A percentile compares a stretch with the other conserved stretches of the same genome.
These are phyloP conservation scores for Metschnikowia peoriensis DNA, from an alignment of 805 yeast species.

Conservation along the genomic window DNA sequence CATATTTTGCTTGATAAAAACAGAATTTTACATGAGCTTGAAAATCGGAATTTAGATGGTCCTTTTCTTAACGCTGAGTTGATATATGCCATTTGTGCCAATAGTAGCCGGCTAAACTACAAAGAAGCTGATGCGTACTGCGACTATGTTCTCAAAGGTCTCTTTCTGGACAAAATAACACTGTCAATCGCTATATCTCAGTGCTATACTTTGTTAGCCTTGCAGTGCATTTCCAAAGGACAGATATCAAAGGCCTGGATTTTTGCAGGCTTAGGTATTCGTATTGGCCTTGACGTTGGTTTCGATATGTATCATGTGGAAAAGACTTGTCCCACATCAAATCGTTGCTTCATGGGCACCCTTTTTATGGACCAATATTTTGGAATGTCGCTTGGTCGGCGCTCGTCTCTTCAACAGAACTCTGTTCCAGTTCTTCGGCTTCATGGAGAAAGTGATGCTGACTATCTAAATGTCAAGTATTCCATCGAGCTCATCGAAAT, in stretches of 20 bases:
- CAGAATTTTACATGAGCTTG: slow-evolving; percentile 11
- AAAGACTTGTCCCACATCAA: slow-evolving; percentile 2
- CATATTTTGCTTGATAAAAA: slow-evolving; percentile 12
- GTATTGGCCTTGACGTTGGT: slow-evolving; percentile 18
- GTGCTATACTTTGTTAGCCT: slow-evolving; percentile 14
- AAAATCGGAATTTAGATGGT: slow-evolving; percentile 10
- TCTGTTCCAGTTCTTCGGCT: slow-evolving; percentile 15
- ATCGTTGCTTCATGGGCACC: slow-evolving; percentile 17
- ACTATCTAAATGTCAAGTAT: slow-evolving; percentile 13
- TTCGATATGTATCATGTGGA: slow-evolving; percentile 13
- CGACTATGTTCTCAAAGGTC: slow-evolving; percentile 7
- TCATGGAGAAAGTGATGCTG: slow-evolving; percentile 11
- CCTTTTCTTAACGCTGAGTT: slow-evolving; percentile 10
- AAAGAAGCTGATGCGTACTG: slow-evolving; percentile 17
- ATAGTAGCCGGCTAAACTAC: slow-evolving; percentile 9
- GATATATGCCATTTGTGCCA: slow-evolving; percentile 18
- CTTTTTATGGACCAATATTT: slow-evolving; percentile 16
- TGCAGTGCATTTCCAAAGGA: slow-evolving; percentile 17
- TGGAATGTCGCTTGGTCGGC: slow-evolving; percentile 16
- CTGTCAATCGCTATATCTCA: slow-evolving; percentile 18
- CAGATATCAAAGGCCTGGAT: slow-evolving; percentile 19
- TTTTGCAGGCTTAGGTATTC: slow-evolving; percentile 16
- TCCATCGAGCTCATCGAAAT: slow-evolving; percentile 17
- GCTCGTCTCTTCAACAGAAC: slow-evolving; percentile 8
- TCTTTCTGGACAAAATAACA: slow-evolving; percentile 7